A percentile compares a stretch with the other conserved stretches of the same genome.
phyloP scores from a whole-genome alignment of 352 stramenopile species.

The Blastocystis sp. region DNA sequence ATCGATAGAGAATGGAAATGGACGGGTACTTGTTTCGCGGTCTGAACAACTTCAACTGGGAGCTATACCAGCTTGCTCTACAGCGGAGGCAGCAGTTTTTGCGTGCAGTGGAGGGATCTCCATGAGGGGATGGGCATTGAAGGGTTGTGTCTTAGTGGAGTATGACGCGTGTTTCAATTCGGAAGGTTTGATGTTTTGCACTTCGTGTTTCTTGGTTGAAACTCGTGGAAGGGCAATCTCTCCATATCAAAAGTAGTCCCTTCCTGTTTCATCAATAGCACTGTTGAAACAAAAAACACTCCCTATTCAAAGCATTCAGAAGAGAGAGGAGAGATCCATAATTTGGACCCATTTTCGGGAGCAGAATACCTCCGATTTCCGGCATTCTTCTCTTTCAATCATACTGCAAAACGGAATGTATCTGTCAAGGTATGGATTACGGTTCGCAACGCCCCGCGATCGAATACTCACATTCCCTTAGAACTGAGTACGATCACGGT shows the following conservation, averaged over 20 bases:
- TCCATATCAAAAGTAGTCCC: too few relatives aligned
- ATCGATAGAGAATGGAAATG: slow-evolving; percentile 1
- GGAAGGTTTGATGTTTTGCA: not conserved
- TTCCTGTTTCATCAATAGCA: too few relatives aligned
- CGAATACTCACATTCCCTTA: slow-evolving; percentile 70
- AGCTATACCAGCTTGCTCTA: slow-evolving; percentile 8
- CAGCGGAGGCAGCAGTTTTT: slow-evolving; percentile 3
- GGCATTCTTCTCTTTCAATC: slow-evolving; percentile 55
- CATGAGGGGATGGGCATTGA: too few relatives aligned
- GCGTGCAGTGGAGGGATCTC: not conserved
- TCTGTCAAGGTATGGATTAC: slow-evolving; percentile 31
- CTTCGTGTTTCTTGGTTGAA: too few relatives aligned
- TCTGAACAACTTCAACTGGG: slow-evolving; percentile 41
- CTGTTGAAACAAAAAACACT: too few relatives aligned
- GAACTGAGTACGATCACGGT: slow-evolving; percentile 96
- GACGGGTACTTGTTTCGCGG: not conserved
- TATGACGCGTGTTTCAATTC: not conserved
- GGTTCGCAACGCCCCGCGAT: not conserved
- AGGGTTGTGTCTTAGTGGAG: not conserved
- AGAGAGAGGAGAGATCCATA: too few relatives aligned
- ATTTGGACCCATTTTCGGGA: not conserved
- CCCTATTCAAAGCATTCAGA: too few relatives aligned
- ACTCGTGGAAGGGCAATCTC: too few relatives aligned
- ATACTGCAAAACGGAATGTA: slow-evolving; percentile 35
- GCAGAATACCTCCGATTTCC: not conserved